Conservation (phyloP, 257 asterid species). For the Solanum sejunctum region DNA sequence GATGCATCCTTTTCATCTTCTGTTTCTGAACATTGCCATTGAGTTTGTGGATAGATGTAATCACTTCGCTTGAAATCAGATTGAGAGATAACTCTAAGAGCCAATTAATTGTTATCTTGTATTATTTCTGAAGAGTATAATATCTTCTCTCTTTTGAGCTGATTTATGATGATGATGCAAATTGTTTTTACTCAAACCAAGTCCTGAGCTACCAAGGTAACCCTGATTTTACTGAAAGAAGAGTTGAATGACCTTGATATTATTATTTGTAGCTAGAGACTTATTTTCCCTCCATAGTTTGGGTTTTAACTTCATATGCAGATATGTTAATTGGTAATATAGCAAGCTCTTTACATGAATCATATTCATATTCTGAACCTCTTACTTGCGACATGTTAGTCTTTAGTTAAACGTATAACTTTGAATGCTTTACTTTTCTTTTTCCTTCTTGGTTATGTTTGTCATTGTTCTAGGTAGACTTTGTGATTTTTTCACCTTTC, state of each 20-base stretch:
- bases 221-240: not conserved
- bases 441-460: not conserved
- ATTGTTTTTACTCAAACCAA: not conserved
- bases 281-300: not conserved
- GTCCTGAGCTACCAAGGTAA: not conserved
- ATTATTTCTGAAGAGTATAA: not conserved
- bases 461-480: not conserved
- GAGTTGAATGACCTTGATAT: not conserved
- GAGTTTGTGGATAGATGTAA: not conserved
- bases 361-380: not conserved
- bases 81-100: not conserved
- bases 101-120: not conserved
- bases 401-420: not conserved
- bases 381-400: not conserved
- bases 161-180: not conserved
- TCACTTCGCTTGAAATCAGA: not conserved
- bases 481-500: not conserved
- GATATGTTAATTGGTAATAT: not conserved
- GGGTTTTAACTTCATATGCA: not conserved
- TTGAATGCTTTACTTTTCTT: not conserved
- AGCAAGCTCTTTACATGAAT: not conserved
- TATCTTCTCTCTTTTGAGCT: not conserved
- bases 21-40: not conserved
- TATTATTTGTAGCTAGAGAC: not conserved
- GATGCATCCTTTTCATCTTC: not conserved